Conservation (phyloP, 2,329 filamentous ascomycete genomes). For the Phyllosticta ampelicida region DNA sequence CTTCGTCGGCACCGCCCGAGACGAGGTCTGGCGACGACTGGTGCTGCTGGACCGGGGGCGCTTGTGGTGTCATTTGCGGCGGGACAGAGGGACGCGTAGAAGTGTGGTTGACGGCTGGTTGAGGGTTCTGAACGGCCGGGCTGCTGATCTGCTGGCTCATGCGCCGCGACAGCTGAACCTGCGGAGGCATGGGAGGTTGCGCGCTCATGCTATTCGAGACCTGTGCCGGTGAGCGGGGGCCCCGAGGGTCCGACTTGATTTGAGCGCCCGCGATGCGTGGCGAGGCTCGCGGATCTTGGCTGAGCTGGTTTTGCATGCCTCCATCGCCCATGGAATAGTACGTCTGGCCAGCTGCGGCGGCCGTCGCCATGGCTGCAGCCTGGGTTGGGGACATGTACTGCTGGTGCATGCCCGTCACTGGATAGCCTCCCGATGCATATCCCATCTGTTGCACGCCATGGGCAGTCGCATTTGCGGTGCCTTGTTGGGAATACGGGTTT, state of each 20-base stretch:
- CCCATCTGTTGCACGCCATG: conserved; percentile 58
- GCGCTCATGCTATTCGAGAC: conserved; percentile 49
- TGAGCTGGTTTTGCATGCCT: conserved; percentile 49
- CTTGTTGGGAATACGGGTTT: conserved; percentile 50
- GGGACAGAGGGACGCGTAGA: conserved; percentile 36
- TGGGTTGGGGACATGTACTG: conserved; percentile 85
- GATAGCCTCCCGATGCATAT: conserved; percentile 65
- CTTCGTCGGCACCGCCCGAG: conserved; percentile 66
- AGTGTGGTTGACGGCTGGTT: conserved; percentile 64
- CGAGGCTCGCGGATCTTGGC: conserved; percentile 50
- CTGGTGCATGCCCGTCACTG: conserved; percentile 59
- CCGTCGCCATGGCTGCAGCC: conserved; percentile 87
- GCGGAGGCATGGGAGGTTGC: conserved; percentile 21
- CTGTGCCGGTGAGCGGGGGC: conserved; percentile 67
- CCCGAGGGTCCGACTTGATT: conserved; percentile 56
- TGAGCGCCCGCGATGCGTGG: conserved; percentile 61
- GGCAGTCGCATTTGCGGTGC: conserved; percentile 47
- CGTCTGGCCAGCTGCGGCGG: conserved; percentile 73
- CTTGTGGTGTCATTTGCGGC: conserved; percentile 43
- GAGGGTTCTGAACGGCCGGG: conserved; percentile 52
- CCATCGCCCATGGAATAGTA: conserved; percentile 66
- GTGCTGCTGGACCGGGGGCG: conserved; percentile 54
- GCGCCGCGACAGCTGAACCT: conserved; percentile 29
- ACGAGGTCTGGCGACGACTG: conserved; percentile 73
- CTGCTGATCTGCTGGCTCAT: conserved; percentile 33